Evolutionary conservation across 106 monocot genomes (phyloP).

Genomic region (Acorus calamus): DNA sequence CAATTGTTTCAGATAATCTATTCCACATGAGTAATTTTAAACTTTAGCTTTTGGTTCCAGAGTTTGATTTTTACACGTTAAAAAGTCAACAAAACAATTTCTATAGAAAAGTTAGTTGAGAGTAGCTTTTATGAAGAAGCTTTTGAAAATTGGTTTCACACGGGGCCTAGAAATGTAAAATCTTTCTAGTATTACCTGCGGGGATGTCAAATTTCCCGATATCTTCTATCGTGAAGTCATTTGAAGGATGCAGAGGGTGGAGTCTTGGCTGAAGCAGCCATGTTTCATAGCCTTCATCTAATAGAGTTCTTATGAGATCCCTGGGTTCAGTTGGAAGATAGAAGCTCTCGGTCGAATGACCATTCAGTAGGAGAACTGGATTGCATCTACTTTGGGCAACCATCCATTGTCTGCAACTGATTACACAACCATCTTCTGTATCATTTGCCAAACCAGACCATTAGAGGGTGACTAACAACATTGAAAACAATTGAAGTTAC

Average conservation of each 20-base stretch:
- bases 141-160: neutral
- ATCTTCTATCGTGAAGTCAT: slow-evolving; percentile 18
- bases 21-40: no score
- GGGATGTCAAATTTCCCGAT: slow-evolving; percentile 25
- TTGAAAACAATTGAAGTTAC: neutral
- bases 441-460: neutral
- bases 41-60: no score
- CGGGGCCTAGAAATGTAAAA: neutral
- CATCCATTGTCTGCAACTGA: slow-evolving; percentile 26
- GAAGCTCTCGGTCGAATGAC: slow-evolving; percentile 1
- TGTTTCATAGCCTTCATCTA: slow-evolving; percentile 27
- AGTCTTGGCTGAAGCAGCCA: slow-evolving; percentile 29
- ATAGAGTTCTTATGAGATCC: slow-evolving; percentile 18
- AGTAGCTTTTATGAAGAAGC: no score
- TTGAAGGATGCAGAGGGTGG: slow-evolving; percentile 30
- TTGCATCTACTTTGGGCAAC: slow-evolving; percentile 1
- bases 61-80: no score
- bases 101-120: no score
- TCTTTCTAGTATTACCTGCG: slow-evolving; percentile 10
- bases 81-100: no score
- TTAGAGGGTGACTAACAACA: neutral
- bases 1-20: no score
- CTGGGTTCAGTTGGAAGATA: slow-evolving; percentile 20
- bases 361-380: slow-evolving; percentile 26
- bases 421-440: slow-evolving; percentile 21